These are phyloP conservation scores for Blastocystis sp. DNA, from an alignment of 352 stramenopile genomes.

Conservation along the genomic window DNA sequence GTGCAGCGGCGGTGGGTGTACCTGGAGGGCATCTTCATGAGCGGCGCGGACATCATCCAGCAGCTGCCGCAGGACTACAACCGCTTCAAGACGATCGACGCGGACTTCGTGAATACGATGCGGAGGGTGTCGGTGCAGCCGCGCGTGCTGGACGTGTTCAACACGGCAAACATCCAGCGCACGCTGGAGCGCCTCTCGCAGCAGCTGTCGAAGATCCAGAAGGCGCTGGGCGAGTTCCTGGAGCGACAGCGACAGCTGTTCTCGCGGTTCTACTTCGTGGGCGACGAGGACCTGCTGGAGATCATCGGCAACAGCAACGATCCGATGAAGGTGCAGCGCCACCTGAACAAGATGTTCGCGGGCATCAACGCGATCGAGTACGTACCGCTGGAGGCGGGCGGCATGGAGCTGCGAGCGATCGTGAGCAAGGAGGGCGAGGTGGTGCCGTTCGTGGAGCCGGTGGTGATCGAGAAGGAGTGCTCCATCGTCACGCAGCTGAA, in stretches of 20 bases:
- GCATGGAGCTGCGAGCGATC: conserved; percentile 83
- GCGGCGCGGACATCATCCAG: conserved; percentile 93
- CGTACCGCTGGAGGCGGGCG: conserved; percentile 75
- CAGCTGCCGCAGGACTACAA: conserved; percentile 96
- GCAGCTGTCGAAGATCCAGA: conserved; percentile 98
- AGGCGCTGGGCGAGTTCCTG: conserved; percentile 98
- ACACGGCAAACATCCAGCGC: conserved; percentile 80
- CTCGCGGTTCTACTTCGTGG: conserved; percentile 99
- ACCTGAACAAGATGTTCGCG: conserved; percentile 99
- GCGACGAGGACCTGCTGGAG: conserved; percentile 99
- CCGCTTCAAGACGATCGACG: conserved; percentile 96
- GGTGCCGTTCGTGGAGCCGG: conserved; percentile 88
- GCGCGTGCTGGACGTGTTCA: conserved; percentile 90
- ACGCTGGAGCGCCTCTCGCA: conserved; percentile 90
- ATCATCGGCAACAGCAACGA: conserved; percentile 99
- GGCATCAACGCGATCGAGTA: conserved; percentile 91
- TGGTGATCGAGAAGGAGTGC: conserved; percentile 86
- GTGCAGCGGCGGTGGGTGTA: conserved; percentile 99
- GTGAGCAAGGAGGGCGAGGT: conserved; percentile 97
- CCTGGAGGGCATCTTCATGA: conserved; percentile 96
- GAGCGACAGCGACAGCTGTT: conserved; percentile 91
- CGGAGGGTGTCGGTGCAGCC: conserved; percentile 93
- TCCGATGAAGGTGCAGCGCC: conserved; percentile 92
- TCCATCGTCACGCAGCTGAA: conserved; percentile 94
- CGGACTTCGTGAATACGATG: conserved; percentile 97